phyloP scores from a whole-genome alignment of 2,329 filamentous ascomycete species.

The Diaporthe citriasiana region DNA sequence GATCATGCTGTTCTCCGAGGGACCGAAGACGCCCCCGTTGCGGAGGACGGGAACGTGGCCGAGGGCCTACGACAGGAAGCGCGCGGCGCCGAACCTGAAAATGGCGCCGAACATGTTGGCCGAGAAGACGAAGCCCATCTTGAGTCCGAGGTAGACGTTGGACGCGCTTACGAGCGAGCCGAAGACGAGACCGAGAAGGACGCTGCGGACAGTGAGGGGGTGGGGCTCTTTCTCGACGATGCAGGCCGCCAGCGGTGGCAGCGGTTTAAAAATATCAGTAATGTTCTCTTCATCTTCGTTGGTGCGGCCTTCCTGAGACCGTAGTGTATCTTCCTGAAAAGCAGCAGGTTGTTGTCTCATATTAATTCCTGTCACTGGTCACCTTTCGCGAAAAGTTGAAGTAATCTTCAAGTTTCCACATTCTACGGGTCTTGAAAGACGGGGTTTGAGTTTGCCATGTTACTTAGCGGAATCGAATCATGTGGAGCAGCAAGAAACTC shows the following conservation, averaged over 20 bases:
- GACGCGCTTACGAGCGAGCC: background rate
- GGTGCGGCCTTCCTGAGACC: background rate
- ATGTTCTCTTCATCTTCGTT: background rate
- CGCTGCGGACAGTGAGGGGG: background rate
- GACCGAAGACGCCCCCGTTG: background rate
- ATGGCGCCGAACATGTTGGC: constrained; percentile 2
- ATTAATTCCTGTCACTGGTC: background rate
- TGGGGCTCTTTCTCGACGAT: background rate
- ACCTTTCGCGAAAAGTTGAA: background rate
- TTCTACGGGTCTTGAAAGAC: background rate
- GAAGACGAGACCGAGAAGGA: background rate
- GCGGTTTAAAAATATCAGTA: background rate
- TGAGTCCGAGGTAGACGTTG: background rate
- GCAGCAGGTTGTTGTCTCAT: background rate
- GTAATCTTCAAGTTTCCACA: background rate
- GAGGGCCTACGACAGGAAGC: background rate
- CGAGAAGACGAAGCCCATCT: constrained; percentile 5
- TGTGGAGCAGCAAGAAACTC: background rate
- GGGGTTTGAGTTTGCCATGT: background rate
- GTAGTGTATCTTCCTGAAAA: background rate
- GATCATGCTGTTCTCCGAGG: constrained; percentile 1
- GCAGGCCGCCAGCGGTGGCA: background rate
- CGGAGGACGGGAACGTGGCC: background rate
- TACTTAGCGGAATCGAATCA: no score
- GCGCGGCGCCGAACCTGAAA: background rate